Percentiles rank a stretch among this genome's conserved stretches.
Evolutionary conservation across 1,139 yeast species (phyloP).

Genomic region (Saccharomycopsis hybrid): DNA sequence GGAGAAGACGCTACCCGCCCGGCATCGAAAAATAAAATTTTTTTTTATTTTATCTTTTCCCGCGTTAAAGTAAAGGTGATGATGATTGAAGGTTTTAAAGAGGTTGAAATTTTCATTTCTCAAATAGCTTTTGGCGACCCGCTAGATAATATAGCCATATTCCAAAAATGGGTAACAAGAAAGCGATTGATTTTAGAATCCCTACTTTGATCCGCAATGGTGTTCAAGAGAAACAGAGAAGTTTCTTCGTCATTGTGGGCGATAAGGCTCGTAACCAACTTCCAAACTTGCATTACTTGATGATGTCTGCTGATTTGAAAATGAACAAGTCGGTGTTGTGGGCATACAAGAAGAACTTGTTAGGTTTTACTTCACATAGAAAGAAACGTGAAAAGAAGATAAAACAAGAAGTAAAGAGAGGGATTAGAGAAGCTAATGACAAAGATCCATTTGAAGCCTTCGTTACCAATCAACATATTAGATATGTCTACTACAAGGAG

Average conservation of each 20-base stretch:
- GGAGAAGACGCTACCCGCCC: too few species aligned
- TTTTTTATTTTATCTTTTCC: too few species aligned
- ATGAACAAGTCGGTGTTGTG: slow-evolving; percentile 96
- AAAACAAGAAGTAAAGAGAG: slow-evolving; percentile 89
- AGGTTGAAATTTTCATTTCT: not conserved
- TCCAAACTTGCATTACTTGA: slow-evolving; percentile 89
- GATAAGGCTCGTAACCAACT: slow-evolving; percentile 94
- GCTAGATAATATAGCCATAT: too few species aligned
- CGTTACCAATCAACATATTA: slow-evolving; percentile 83
- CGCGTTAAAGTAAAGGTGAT: too few species aligned
- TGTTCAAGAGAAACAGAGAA: slow-evolving; percentile 85
- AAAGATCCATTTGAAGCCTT: slow-evolving; percentile 97
- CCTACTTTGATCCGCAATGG: slow-evolving; percentile 95
- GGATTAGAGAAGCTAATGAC: slow-evolving; percentile 87
- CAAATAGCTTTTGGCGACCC: too few species aligned
- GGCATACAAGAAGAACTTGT: slow-evolving; percentile 92
- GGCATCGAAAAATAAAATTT: too few species aligned
- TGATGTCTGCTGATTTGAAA: slow-evolving; percentile 92
- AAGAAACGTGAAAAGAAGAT: slow-evolving; percentile 91
- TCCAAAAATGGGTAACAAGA: slow-evolving; percentile 93
- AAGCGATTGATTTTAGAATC: slow-evolving; percentile 92
- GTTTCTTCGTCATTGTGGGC: slow-evolving; percentile 92
- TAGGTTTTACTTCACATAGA: slow-evolving; percentile 94
- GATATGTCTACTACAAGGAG: slow-evolving; percentile 94
- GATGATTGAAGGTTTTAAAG: too few species aligned